phyloP scores from a whole-genome alignment of 441 rosid species.

The Gossypium aridum region DNA sequence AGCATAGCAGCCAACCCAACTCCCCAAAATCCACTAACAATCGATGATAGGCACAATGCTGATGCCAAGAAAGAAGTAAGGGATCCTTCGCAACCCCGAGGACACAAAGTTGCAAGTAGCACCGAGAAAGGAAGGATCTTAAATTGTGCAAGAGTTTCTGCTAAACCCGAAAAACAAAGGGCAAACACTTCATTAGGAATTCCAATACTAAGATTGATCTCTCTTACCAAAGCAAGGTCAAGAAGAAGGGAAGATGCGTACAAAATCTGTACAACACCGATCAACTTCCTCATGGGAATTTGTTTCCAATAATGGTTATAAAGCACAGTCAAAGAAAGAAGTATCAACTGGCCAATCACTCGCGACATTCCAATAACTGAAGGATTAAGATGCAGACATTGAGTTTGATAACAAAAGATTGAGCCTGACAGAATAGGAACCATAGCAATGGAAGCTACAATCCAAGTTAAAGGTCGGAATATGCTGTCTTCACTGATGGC shows the following conservation, averaged over 20 bases:
- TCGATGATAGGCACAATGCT: slow-evolving; percentile 54
- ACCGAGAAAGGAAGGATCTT: slow-evolving; percentile 71
- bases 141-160: slow-evolving; percentile 67
- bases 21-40: slow-evolving; percentile 57
- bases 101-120: slow-evolving; percentile 56
- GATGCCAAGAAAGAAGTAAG: slow-evolving; percentile 74
- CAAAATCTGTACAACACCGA: slow-evolving; percentile 39
- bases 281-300: slow-evolving; percentile 53
- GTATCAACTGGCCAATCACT: slow-evolving; percentile 63
- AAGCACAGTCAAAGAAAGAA: slow-evolving; percentile 49
- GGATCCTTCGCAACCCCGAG: slow-evolving; percentile 78
- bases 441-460: slow-evolving; percentile 52
- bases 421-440: slow-evolving; percentile 73
- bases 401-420: slow-evolving; percentile 74
- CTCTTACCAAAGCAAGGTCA: slow-evolving; percentile 55
- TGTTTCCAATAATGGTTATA: slow-evolving; percentile 55
- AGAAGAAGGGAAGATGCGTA: slow-evolving; percentile 65
- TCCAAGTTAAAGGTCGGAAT: slow-evolving; percentile 50
- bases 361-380: slow-evolving; percentile 67
- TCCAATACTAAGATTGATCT: slow-evolving; percentile 50
- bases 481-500: slow-evolving; percentile 46
- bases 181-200: slow-evolving; percentile 56
- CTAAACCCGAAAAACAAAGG: slow-evolving; percentile 63
- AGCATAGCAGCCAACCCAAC: slow-evolving; percentile 63
- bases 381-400: slow-evolving; percentile 59